phyloP scores from a whole-genome alignment of 352 stramenopile species.

The Blastocystis sp. region DNA sequence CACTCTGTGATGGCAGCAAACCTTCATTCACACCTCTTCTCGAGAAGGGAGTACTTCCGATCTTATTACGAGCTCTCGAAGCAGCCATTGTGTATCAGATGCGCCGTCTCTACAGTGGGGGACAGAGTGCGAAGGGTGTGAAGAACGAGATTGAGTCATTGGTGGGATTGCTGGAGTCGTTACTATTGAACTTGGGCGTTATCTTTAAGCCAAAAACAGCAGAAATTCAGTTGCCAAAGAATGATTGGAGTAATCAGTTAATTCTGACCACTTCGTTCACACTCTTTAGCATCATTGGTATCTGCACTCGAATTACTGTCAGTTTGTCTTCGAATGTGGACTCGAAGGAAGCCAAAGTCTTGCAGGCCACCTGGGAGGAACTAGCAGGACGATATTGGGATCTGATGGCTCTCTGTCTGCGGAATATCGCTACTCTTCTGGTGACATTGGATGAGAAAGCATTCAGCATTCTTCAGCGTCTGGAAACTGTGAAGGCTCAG shows the following conservation, averaged over 20 bases:
- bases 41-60: conserved; percentile 46
- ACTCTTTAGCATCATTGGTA: conserved; percentile 18
- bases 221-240: conserved; percentile 35
- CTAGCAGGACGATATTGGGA: background rate
- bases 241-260: conserved; percentile 57
- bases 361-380: background rate
- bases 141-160: conserved; percentile 4
- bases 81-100: conserved; percentile 13
- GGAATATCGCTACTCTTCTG: conserved; percentile 12
- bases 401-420: background rate
- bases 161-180: background rate
- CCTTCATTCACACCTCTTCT: conserved; percentile 9
- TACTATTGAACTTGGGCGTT: background rate
- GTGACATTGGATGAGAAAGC: background rate
- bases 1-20: background rate
- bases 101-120: conserved; percentile 20
- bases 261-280: background rate
- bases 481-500: conserved; percentile 43
- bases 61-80: conserved; percentile 30
- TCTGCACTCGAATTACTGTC: conserved; percentile 40
- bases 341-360: background rate
- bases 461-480: background rate
- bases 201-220: background rate
- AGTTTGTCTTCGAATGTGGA: background rate
- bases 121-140: background rate